These are phyloP conservation scores for Galeopsis tetrahit DNA, from an alignment of 257 asterid species.

Conservation along the genomic window DNA sequence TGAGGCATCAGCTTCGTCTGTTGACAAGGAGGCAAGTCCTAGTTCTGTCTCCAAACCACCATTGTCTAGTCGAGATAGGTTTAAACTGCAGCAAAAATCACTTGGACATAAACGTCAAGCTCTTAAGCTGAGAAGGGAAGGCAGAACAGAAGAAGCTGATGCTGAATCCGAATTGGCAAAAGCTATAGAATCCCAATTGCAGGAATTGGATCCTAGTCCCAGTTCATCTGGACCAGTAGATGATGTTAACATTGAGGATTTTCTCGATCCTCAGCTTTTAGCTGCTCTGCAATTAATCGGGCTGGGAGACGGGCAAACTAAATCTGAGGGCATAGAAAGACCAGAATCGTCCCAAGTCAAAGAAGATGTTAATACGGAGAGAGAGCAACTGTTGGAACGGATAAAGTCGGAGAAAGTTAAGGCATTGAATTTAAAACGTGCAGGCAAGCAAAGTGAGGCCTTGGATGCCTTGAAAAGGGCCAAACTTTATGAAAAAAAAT, in stretches of 20 bases:
- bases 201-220: conserved; percentile 48
- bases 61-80: conserved; percentile 72
- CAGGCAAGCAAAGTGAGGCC: conserved; percentile 92
- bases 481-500: conserved; percentile 77
- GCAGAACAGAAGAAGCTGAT: conserved; percentile 81
- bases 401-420: conserved; percentile 78
- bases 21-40: conserved; percentile 56
- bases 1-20: conserved; percentile 44
- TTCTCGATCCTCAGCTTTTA: conserved; percentile 88
- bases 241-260: conserved; percentile 69
- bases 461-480: conserved; percentile 77
- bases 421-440: conserved; percentile 79
- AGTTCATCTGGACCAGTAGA: conserved; percentile 33
- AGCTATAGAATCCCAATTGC: conserved; percentile 72
- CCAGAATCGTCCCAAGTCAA: conserved; percentile 39
- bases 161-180: conserved; percentile 77
- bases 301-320: conserved; percentile 42
- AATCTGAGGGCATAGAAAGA: conserved; percentile 38
- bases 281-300: conserved; percentile 86
- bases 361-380: conserved; percentile 48
- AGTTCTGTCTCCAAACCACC: conserved; percentile 64
- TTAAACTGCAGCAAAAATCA: conserved; percentile 81
- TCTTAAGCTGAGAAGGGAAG: conserved; percentile 86
- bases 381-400: conserved; percentile 56
- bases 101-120: conserved; percentile 85